phyloP scores from a whole-genome alignment of 345 rosid genomes.

The Anacardium occidentale region DNA sequence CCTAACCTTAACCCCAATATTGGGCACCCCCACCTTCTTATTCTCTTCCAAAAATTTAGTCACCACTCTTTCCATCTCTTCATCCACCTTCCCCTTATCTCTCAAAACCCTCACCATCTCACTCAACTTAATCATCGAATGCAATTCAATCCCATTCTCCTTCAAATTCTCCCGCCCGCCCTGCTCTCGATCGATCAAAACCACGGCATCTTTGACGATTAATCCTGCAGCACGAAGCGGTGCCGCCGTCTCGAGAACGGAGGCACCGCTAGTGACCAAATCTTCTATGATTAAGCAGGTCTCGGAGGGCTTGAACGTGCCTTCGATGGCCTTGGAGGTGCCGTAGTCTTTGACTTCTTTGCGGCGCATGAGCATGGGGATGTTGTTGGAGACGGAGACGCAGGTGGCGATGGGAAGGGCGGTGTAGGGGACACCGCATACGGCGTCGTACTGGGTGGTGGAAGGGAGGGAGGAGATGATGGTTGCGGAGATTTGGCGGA shows the following conservation, averaged over 20 bases:
- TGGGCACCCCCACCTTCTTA: slow-evolving; percentile 62
- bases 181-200: slow-evolving; percentile 85
- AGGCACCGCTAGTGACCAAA: slow-evolving; percentile 84
- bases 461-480: slow-evolving; percentile 66
- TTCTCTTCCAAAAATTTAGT: slow-evolving; percentile 77
- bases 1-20: slow-evolving; percentile 38
- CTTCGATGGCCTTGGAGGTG: slow-evolving; percentile 83
- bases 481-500: slow-evolving; percentile 66
- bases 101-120: slow-evolving; percentile 87
- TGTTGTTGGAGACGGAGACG: slow-evolving; percentile 57
- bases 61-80: slow-evolving; percentile 56
- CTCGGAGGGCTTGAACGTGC: slow-evolving; percentile 52
- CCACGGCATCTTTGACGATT: slow-evolving; percentile 82
- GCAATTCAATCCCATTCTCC: slow-evolving; percentile 71
- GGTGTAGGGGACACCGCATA: slow-evolving; percentile 96
- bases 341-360: slow-evolving; percentile 91
- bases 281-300: slow-evolving; percentile 77
- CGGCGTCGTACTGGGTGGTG: slow-evolving; percentile 50
- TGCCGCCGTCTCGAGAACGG: slow-evolving; percentile 86
- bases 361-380: slow-evolving; percentile 94
- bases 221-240: slow-evolving; percentile 80
- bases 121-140: slow-evolving; percentile 64
- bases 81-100: slow-evolving; percentile 74
- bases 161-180: slow-evolving; percentile 83
- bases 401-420: slow-evolving; percentile 89